Evolutionary conservation across 176 grass and related monocot species (phyloP).

Genomic region (Avena eriantha): DNA sequence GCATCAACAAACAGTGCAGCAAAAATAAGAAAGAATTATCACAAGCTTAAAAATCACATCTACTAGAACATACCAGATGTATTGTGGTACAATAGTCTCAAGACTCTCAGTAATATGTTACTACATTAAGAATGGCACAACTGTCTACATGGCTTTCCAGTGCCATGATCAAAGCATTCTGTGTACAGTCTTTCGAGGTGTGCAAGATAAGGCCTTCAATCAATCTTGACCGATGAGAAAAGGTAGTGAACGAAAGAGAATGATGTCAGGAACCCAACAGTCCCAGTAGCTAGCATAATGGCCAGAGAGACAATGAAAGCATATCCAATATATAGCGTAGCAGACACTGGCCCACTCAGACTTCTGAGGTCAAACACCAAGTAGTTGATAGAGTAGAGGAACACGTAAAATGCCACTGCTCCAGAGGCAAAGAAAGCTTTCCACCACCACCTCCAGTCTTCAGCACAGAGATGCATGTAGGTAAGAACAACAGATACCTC

Average conservation of each 20-base stretch:
- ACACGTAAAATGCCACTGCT: conserved; percentile 77
- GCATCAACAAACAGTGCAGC: background rate
- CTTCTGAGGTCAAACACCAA: conserved; percentile 88
- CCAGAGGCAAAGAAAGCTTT: conserved; percentile 89
- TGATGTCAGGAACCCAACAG: conserved; percentile 78
- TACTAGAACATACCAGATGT: conserved; percentile 38
- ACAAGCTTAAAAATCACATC: conserved; percentile 38
- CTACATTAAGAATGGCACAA: conserved; percentile 41
- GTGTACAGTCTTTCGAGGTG: conserved; percentile 32
- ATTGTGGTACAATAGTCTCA: conserved; percentile 45
- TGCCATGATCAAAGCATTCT: conserved; percentile 38
- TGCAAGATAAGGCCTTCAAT: conserved; percentile 52
- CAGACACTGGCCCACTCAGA: conserved; percentile 85
- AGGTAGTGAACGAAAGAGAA: conserved; percentile 89
- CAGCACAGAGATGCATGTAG: conserved; percentile 90
- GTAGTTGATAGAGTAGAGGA: conserved; percentile 90
- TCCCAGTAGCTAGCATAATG: conserved; percentile 85
- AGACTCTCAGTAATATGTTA: conserved; percentile 44
- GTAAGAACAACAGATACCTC: conserved; percentile 92
- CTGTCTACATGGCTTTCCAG: conserved; percentile 21
- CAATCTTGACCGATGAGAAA: conserved; percentile 91
- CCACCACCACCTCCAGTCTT: conserved; percentile 96
- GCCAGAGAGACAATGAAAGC: conserved; percentile 80
- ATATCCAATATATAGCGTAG: conserved; percentile 81
- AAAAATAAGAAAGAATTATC: background rate